Evolutionary conservation across 179 eudicot species (phyloP).

Genomic region (Sideroxylon spinosum): DNA sequence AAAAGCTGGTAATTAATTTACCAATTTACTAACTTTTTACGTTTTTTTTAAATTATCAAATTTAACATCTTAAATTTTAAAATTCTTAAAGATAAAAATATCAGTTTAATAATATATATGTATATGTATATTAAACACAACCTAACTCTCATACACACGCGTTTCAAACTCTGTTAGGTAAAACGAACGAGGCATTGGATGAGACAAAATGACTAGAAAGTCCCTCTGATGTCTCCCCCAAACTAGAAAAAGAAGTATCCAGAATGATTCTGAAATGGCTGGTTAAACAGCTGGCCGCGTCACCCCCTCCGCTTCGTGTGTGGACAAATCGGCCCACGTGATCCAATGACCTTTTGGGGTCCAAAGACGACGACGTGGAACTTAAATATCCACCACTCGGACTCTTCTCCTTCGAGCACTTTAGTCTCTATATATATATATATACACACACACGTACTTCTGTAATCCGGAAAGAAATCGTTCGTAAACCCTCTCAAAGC

Average conservation of each 20-base stretch:
- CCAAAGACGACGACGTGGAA: constrained; percentile 31
- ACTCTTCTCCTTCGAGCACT: too few species aligned
- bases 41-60: too few species aligned
- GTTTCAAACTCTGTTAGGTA: background rate
- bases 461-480: too few species aligned
- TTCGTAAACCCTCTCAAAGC: background rate
- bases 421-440: too few species aligned
- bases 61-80: too few species aligned
- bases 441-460: too few species aligned
- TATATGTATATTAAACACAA: too few species aligned
- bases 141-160: background rate
- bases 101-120: too few species aligned
- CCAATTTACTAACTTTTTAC: too few species aligned
- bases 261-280: background rate
- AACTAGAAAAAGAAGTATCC: background rate
- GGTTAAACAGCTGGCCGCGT: constrained; percentile 15
- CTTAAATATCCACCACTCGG: constrained; percentile 24
- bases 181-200: background rate
- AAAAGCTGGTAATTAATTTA: too few species aligned
- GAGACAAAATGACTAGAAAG: background rate
- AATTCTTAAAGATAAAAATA: too few species aligned
- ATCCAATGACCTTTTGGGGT: constrained; percentile 21
- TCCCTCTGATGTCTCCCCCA: background rate
- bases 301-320: constrained; percentile 15
- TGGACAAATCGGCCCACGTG: constrained; percentile 25